Evolutionary conservation across 1,139 yeast species (phyloP), one percentile per base, ranked within the genome.

Genomic region (Yarrowia galli): DNA sequence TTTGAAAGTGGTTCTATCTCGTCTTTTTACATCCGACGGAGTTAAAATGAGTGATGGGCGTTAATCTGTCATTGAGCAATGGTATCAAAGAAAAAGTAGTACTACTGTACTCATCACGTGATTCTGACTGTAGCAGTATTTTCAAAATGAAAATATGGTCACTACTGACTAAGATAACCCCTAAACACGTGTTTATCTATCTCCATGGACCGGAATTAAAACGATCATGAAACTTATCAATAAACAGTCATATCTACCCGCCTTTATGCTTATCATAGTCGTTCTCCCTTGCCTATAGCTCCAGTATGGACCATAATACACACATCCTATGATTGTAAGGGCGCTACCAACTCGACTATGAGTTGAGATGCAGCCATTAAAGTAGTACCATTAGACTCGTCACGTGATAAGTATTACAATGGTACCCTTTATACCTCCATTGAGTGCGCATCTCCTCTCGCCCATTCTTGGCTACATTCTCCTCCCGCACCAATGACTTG

Each of bases 1-100:
- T 51, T 20, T 3, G 4, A 20, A n/a, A 18, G n/a, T 28, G 23
- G 35, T 46, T 46, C 32, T 28, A 49, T 49, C 36, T 16, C 53
- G 56, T 49, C 25, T 28, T 23, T 32, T 51, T 51, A 28, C 38
- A 18, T 49, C 54, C 54, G 56, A 13, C 56, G 40, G 32, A 22
- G 28, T 51, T 20, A 35, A 35, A 28, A 28, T 28, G 1, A 1
- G 8, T 28, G n/a, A n/a, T n/a, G n/a, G n/a, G n/a, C n/a, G n/a
- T n/a, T n/a, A n/a, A n/a, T n/a, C n/a, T n/a, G n/a, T n/a, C n/a
- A n/a, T n/a, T n/a, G n/a, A n/a, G n/a, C n/a, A n/a, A n/a, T n/a
- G n/a, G n/a, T n/a, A n/a, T n/a, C n/a, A n/a, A n/a, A n/a, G n/a
- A n/a, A n/a, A 6, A 28, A 28, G 32, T 10, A 7, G 6, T 10